Evolutionary conservation across 139 green algal species (phyloP).

Genomic region (Coelastrella sp.): DNA sequence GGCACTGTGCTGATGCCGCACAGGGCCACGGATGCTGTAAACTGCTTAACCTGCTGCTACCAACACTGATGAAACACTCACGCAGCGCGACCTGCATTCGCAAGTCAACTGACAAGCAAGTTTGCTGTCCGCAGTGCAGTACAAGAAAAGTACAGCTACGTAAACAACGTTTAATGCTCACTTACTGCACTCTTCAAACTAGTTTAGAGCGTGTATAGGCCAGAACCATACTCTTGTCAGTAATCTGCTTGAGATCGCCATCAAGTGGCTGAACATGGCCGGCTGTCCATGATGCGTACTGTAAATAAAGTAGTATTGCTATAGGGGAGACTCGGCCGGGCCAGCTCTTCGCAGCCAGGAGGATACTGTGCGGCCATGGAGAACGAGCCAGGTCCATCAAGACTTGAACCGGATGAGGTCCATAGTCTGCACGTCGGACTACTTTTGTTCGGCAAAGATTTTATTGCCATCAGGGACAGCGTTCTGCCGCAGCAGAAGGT

Average conservation of each 20-base stretch:
- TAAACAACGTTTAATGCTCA: no score
- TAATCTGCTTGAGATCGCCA: not conserved
- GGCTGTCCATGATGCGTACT: no score
- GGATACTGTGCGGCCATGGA: not conserved
- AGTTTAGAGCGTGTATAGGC: no score
- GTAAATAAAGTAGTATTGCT: no score
- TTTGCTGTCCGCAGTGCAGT: no score
- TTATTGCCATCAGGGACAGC: not conserved
- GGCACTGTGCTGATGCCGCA: not conserved
- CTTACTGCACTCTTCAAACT: no score
- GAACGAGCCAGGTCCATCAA: not conserved
- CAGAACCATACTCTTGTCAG: not conserved
- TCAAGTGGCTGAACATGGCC: not conserved
- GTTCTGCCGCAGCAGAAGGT: constrained; percentile 6
- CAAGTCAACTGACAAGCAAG: no score
- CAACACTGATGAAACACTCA: no score
- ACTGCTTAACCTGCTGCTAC: not conserved
- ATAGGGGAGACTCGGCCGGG: no score
- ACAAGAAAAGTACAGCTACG: no score
- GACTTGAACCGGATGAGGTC: constrained; percentile 5
- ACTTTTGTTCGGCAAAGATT: constrained; percentile 5
- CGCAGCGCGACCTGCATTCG: no score
- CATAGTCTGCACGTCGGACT: not conserved
- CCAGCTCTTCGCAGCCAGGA: no score
- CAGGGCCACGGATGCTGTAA: not conserved